A percentile compares a stretch with the other conserved stretches of the same genome.
phyloP scores from a whole-genome alignment of 2,329 filamentous ascomycete genomes.

The Diaporthe helianthi region DNA sequence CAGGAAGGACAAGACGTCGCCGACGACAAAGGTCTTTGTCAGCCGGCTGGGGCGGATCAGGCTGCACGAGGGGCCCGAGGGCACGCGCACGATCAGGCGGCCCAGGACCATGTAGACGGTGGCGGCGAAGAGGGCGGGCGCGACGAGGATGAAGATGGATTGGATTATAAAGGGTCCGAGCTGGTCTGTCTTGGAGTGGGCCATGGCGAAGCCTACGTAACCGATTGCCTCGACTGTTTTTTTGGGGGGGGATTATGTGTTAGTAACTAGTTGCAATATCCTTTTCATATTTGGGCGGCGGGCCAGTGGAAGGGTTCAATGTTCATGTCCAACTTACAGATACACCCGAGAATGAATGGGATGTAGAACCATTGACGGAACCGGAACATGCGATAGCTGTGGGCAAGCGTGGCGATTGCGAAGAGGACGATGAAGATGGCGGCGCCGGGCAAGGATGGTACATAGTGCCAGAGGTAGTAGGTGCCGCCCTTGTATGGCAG shows the following conservation, averaged over 20 bases:
- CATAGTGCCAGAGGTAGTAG: conserved; percentile 47
- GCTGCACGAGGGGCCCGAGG: conserved; percentile 43
- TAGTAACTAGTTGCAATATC: neutral
- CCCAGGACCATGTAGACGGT: conserved; percentile 59
- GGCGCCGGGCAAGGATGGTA: conserved; percentile 52
- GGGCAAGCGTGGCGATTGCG: conserved; percentile 45
- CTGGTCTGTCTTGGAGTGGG: conserved; percentile 41
- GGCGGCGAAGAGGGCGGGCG: conserved; percentile 56
- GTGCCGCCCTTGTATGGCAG: conserved; percentile 40
- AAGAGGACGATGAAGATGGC: conserved; percentile 54
- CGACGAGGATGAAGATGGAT: conserved; percentile 52
- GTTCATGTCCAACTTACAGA: conserved; percentile 48
- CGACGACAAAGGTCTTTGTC: conserved; percentile 61
- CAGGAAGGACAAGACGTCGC: conserved; percentile 60
- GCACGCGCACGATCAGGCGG: conserved; percentile 50
- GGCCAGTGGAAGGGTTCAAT: neutral
- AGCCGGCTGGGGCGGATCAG: conserved; percentile 49
- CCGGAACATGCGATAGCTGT: conserved; percentile 51
- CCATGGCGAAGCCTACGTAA: conserved; percentile 45
- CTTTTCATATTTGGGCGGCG: no score
- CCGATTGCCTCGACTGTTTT: conserved; percentile 52
- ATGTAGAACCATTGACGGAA: conserved; percentile 58
- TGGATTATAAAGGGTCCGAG: conserved; percentile 52
- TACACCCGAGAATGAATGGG: conserved; percentile 54
- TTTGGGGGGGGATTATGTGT: neutral